These are phyloP conservation scores for Fusarium pseudograminearum DNA, from an alignment of 2,329 filamentous ascomycete genomes.

Conservation along the genomic window DNA sequence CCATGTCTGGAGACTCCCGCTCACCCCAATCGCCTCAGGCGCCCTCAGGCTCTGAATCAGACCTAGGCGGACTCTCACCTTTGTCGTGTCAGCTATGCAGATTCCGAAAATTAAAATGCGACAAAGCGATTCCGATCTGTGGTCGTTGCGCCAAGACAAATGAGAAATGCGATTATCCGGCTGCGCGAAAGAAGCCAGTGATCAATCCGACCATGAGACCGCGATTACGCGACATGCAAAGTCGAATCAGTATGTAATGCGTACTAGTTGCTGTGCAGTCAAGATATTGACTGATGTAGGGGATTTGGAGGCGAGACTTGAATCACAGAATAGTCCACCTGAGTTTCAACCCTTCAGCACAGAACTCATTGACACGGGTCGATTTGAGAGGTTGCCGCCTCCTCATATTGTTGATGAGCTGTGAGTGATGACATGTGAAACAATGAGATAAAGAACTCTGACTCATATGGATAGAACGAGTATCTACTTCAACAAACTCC, in stretches of 20 bases:
- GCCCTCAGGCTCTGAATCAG: conserved; percentile 27
- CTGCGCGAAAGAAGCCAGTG: conserved; percentile 19
- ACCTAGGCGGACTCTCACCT: conserved; percentile 9
- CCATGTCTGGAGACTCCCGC: conserved; percentile 23
- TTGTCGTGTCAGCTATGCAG: conserved; percentile 31
- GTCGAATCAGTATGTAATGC: conserved; percentile 17
- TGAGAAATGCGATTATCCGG: conserved; percentile 25
- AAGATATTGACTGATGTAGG: conserved; percentile 1
- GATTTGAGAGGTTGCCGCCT: conserved; percentile 32
- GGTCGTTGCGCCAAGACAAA: conserved; percentile 27
- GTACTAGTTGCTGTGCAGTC: accelerated
- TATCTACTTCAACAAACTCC: conserved; percentile 77
- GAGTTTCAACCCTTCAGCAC: conserved; percentile 4
- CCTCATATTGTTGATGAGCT: conserved; percentile 33
- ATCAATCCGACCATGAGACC: conserved; percentile 30
- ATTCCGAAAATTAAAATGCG: conserved; percentile 30
- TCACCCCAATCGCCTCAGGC: conserved; percentile 21
- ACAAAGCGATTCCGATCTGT: conserved; percentile 12
- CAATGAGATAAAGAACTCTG: accelerated
- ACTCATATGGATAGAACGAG: neutral
- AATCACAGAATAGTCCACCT: conserved; percentile 11
- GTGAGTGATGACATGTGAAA: neutral
- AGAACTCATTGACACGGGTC: conserved; percentile 36
- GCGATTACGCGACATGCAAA: conserved; percentile 29
- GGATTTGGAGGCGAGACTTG: conserved; percentile 54